Conservation (phyloP, 2,329 filamentous ascomycete genomes). For the Cladophialophora immunda region DNA sequence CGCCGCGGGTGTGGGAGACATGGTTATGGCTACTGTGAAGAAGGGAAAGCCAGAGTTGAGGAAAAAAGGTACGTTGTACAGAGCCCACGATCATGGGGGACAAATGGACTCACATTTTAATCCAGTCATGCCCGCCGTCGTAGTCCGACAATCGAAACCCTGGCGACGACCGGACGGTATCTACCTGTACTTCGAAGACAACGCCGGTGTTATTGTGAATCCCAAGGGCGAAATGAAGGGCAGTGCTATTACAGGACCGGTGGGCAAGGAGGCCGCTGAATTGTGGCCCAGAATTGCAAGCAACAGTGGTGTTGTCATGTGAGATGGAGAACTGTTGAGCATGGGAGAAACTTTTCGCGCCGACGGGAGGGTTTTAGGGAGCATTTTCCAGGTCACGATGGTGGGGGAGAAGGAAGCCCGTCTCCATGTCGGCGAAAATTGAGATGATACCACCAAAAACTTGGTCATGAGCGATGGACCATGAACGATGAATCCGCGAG, state of each 20-base stretch:
- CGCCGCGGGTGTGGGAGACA: constrained; percentile 97
- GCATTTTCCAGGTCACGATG: background rate
- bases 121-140: constrained; percentile 94
- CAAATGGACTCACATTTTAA: constrained; percentile 9
- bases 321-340: constrained; percentile 54
- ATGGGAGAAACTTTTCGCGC: constrained; percentile 6
- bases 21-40: constrained; percentile 99
- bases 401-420: background rate
- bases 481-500: background rate
- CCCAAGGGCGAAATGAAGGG: constrained; percentile 99
- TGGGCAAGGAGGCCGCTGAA: constrained; percentile 99
- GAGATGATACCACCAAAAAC: constrained; percentile 21
- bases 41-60: constrained; percentile 99
- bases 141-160: constrained; percentile 98
- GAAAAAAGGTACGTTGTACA: constrained; percentile 74
- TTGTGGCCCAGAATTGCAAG: constrained; percentile 99
- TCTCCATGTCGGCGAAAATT: background rate
- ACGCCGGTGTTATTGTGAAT: constrained; percentile 99
- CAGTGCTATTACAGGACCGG: constrained; percentile 97
- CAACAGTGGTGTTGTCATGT: constrained; percentile 99
- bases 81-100: background rate
- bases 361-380: constrained; percentile 3
- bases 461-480: constrained; percentile 8
- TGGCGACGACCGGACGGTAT: constrained; percentile 99
- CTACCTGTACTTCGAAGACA: constrained; percentile 99